Base-by-base conservation (phyloP, 2,329 filamentous ascomycete species). In the Elsinoe batatas region DNA sequence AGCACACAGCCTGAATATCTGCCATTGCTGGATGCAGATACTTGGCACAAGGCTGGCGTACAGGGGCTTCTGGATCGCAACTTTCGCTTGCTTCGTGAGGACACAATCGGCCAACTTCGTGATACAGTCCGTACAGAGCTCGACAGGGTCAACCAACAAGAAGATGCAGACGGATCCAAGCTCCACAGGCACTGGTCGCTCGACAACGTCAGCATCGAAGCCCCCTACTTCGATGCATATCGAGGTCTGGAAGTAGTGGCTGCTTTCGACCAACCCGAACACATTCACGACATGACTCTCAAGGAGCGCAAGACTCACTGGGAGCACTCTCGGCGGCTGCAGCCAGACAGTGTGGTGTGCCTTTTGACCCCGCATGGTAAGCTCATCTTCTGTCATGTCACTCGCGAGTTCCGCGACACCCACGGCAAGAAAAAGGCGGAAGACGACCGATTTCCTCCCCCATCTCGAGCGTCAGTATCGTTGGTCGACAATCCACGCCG, bases 61-160 rank as follows among this genome's bases (percentile, higher is more conserved):
- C 65, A 64, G 3, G 76, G 78, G 1, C 70, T 78, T 1, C 63
- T 82, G 0, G 79, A 82, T 62, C 69, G 74, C 55, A 74, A 81
- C 54, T 82, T 82, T 49, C 73, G 79, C 13, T 71, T 82, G 1
- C 63, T 81, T 1, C 71, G 79, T 2, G 76, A 81, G 63, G 79
- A 82, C 59, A 79, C 74, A 0, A 68, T 81, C 2, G 77, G 77
- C 0, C 74, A 79, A 57, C 67, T 82, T 3, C 70, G 76, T 36
- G 75, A 80, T 60, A 72, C 72, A 0, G 72, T 79, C 2, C 68
- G 69, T 37, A 59, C 69, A 20, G 68, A 75, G 49, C 64, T 76
- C 8, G 64, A 73, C 2, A 64, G 73, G 15, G 66, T 63, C 17
- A 58, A 58, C 43, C 26, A 30, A 30, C 26, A 30, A 55, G 56